A percentile compares a stretch with the other conserved stretches of the same genome.
Evolutionary conservation across 2,329 filamentous ascomycete species (phyloP).

Genomic region (Phialemoniopsis sp.): DNA sequence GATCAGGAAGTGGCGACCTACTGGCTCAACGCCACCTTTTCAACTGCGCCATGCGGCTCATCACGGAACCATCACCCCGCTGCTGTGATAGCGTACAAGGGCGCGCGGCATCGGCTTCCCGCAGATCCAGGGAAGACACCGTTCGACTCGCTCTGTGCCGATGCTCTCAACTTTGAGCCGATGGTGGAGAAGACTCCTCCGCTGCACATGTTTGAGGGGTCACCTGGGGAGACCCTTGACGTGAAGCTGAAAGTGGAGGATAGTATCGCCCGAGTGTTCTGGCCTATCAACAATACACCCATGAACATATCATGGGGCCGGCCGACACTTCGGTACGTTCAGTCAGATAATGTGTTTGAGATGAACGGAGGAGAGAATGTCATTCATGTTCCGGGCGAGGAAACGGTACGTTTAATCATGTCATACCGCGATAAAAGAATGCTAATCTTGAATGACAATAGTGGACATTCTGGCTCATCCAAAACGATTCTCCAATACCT

Average conservation of each 20-base stretch:
- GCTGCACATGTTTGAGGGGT: slow-evolving; percentile 6
- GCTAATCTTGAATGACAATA: no score
- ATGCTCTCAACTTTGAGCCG: slow-evolving; percentile 10
- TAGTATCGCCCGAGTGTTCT: slow-evolving; percentile 6
- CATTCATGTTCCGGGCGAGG: neutral
- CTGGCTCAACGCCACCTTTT: slow-evolving; percentile 36
- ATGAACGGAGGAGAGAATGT: slow-evolving; percentile 1
- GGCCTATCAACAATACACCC: slow-evolving; percentile 4
- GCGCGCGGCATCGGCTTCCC: neutral
- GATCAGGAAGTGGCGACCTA: slow-evolving; percentile 27
- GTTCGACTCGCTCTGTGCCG: slow-evolving; percentile 11
- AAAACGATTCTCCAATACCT: slow-evolving; percentile 4
- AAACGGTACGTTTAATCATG: neutral
- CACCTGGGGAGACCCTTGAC: slow-evolving; percentile 8
- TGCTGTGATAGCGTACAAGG: slow-evolving; percentile 15
- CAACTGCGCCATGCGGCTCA: slow-evolving; percentile 11
- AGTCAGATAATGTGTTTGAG: neutral
- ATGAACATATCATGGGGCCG: slow-evolving; percentile 7
- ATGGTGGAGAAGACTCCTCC: slow-evolving; percentile 11
- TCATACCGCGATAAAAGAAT: no score
- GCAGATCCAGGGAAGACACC: neutral
- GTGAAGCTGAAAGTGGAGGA: slow-evolving; percentile 9
- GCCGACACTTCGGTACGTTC: slow-evolving; percentile 9
- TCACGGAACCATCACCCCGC: slow-evolving; percentile 10
- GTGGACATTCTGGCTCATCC: slow-evolving; percentile 1